Base-by-base conservation (phyloP, 1,284 basidiomycete genomes). In the Irpex rosettiformis region DNA sequence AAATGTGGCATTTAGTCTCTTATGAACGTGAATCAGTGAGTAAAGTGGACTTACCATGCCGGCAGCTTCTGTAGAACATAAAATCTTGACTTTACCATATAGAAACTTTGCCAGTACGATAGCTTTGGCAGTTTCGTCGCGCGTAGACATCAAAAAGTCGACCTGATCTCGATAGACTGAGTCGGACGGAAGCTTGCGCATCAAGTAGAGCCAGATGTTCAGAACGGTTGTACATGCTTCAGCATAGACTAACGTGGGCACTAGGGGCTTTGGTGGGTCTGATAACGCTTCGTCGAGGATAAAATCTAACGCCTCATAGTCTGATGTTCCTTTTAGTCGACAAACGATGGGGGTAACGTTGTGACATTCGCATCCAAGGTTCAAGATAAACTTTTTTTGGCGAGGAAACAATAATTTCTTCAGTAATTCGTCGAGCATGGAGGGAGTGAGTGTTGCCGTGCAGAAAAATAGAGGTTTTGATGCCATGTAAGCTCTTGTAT, bases 311-410 rank as follows among this genome's bases (percentile, higher is more conserved):
- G 52, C 51, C 3, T 33, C 52, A 16, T 3, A 54, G 42, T 54
- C 52, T 43, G 13, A 21, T 3, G 52, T 47, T 3, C 56, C 33
- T 25, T 54, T 28, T 22, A 62, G 57, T n/a, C n/a, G 25, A 18
- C 18, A n/a, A 4, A 63, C 55, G 11, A 47, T 6, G 2, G 47
- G 53, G 2, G 48, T 59, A 48, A 66, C 59, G 48, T 66, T 66
- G 1, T 18, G 57, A 13, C 64, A 57, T 45, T 66, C 59, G 52
- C 65, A 65, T 13, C 65, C 65, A 3, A 63, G 59, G 43, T 66
- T 65, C 25, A 64, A 11, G 16, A 40, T 25, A 33, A 56, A 62
- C 3, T 56, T 27, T 4, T 29, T 45, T 3, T 56, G 25, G 13
- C 11, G 2, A n/a, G 53, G 25, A 28, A 64, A 49, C 11, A 16